Percentiles rank a stretch among this genome's conserved stretches.
These are phyloP conservation scores for Microdochium nivale DNA, from an alignment of 2,329 filamentous ascomycete species.

Conservation along the genomic window DNA sequence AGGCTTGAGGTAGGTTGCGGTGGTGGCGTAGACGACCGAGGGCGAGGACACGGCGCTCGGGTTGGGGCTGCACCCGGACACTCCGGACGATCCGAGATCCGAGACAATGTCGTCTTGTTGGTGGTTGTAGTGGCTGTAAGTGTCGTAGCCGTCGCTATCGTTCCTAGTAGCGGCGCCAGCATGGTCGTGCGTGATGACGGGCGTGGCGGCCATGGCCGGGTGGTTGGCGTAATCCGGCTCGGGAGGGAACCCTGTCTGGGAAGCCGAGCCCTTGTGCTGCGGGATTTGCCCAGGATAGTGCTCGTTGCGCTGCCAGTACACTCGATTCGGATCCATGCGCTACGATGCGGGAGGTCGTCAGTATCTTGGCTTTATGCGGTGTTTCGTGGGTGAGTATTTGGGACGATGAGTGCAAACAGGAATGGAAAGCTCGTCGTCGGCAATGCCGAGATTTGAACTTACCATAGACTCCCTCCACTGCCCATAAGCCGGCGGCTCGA, in stretches of 20 bases:
- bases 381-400: too few species aligned
- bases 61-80: not conserved
- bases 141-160: too few species aligned
- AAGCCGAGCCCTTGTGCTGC: slow-evolving; percentile 7
- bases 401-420: not conserved
- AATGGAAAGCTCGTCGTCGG: too few species aligned
- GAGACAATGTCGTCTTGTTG: not conserved
- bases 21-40: not conserved
- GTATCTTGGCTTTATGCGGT: not conserved
- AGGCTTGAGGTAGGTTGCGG: not conserved
- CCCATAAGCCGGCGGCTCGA: slow-evolving; percentile 75
- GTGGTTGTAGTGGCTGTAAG: not conserved
- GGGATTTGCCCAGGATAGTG: slow-evolving; percentile 4
- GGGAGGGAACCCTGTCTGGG: slow-evolving; percentile 8
- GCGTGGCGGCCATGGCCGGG: slow-evolving; percentile 31
- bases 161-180: slow-evolving; percentile 35
- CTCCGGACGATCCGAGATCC: not conserved
- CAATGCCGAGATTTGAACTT: too few species aligned
- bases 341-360: slow-evolving; percentile 18
- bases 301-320: slow-evolving; percentile 70
- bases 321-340: slow-evolving; percentile 70
- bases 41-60: not conserved
- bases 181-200: slow-evolving; percentile 45
- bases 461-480: slow-evolving; percentile 77
- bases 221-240: slow-evolving; percentile 6